phyloP scores from a whole-genome alignment of 495 filamentous ascomycete genomes.

The Aspergillus avenaceus region DNA sequence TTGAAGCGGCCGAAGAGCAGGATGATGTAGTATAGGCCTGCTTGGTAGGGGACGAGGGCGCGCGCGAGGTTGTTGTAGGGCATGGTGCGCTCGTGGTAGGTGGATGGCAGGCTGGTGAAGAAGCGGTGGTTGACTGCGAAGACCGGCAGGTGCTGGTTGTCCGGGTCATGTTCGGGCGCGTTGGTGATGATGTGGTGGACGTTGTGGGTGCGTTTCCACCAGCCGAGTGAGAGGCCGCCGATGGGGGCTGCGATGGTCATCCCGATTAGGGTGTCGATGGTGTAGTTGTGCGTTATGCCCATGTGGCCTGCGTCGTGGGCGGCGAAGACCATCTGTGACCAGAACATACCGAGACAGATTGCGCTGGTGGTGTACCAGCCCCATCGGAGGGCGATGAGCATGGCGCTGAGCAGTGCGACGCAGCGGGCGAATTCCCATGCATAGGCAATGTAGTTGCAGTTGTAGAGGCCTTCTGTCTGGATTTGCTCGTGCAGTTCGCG shows the following conservation, averaged over 20 bases:
- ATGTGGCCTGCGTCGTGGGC: slow-evolving; percentile 97
- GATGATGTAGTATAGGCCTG: slow-evolving; percentile 83
- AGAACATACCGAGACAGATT: slow-evolving; percentile 76
- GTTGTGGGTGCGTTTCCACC: slow-evolving; percentile 98
- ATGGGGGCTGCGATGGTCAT: slow-evolving; percentile 88
- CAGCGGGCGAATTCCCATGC: no score
- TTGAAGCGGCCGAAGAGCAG: slow-evolving; percentile 88
- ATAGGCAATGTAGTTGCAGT: slow-evolving; percentile 80
- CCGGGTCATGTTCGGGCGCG: slow-evolving; percentile 92
- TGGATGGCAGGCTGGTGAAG: slow-evolving; percentile 69
- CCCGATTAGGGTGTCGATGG: slow-evolving; percentile 75
- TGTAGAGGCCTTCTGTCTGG: slow-evolving; percentile 64
- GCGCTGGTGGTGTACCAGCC: slow-evolving; percentile 75
- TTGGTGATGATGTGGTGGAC: slow-evolving; percentile 99
- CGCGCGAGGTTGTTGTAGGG: slow-evolving; percentile 73
- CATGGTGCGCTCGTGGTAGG: slow-evolving; percentile 88
- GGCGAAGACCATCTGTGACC: slow-evolving; percentile 94
- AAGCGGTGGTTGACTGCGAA: slow-evolving; percentile 90
- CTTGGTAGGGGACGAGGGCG: slow-evolving; percentile 68
- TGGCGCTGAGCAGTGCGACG: no score
- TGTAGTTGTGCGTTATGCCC: slow-evolving; percentile 90
- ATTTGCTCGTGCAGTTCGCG: slow-evolving; percentile 63
- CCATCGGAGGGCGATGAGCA: slow-evolving; percentile 62
- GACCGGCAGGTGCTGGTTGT: slow-evolving; percentile 95
- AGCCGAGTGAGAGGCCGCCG: slow-evolving; percentile 82